Evolutionary conservation across 148 eudicot genomes (phyloP).

Genomic region (Chenopodium album): DNA sequence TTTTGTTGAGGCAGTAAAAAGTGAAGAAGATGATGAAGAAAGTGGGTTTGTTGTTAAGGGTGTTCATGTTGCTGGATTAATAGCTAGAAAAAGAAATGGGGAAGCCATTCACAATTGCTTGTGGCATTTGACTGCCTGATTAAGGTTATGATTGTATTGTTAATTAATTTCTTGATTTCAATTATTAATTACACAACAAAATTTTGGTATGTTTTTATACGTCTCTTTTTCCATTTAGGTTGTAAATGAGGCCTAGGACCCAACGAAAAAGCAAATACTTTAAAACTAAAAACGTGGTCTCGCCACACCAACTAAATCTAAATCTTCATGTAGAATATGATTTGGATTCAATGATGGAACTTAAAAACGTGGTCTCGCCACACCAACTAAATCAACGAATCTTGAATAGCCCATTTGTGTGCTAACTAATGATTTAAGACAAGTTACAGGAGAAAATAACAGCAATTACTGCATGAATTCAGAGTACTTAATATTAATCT

Average conservation of each 20-base stretch:
- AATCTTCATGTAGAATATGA: no score
- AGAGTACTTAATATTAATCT: background rate
- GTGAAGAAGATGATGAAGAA: slow-evolving; percentile 8
- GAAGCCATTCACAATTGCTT: slow-evolving; percentile 26
- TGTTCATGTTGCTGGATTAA: slow-evolving; percentile 33
- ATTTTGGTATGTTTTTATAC: background rate
- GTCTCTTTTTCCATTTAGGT: no score
- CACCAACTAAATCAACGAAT: no score
- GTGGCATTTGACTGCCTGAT: slow-evolving; percentile 22
- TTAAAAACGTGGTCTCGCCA: no score
- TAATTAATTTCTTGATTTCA: background rate
- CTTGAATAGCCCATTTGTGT: no score
- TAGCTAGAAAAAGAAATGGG: slow-evolving; percentile 25
- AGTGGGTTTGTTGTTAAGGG: slow-evolving; percentile 6
- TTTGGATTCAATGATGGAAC: no score
- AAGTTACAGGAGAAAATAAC: background rate
- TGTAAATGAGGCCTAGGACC: no score
- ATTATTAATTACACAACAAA: background rate
- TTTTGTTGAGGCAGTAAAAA: slow-evolving; percentile 15
- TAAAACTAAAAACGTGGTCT: no score
- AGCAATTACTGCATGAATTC: background rate
- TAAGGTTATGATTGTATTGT: background rate
- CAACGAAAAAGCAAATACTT: no score
- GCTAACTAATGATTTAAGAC: no score
- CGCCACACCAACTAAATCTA: no score